These are phyloP conservation scores for Mycogone perniciosa DNA, from an alignment of 2,329 filamentous ascomycete genomes.

Conservation along the genomic window DNA sequence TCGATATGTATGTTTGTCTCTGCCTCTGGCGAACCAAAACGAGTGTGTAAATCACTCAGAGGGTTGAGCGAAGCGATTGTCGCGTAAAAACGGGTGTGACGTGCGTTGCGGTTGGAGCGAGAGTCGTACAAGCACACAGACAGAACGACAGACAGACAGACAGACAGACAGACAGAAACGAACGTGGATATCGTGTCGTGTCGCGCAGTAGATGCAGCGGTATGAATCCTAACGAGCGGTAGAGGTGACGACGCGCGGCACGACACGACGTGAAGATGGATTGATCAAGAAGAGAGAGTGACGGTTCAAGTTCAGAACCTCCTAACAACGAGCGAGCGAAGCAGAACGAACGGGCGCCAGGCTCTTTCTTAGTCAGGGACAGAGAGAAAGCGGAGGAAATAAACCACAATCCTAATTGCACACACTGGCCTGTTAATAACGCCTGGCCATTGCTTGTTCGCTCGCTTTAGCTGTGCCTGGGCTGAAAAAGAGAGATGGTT, in stretches of 20 bases:
- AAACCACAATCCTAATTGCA: too few species aligned
- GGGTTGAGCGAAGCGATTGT: slow-evolving; percentile 1
- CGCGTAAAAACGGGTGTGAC: background rate
- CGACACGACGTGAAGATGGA: background rate
- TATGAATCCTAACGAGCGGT: slow-evolving; percentile 2
- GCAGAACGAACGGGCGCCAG: too few species aligned
- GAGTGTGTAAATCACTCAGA: slow-evolving; percentile 4
- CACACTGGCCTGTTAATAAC: background rate
- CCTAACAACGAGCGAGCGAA: too few species aligned
- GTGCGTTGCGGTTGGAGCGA: slow-evolving; percentile 3
- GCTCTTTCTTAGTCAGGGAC: too few species aligned
- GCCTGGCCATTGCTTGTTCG: too few species aligned
- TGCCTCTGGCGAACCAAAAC: background rate
- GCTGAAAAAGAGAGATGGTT: slow-evolving; percentile 9
- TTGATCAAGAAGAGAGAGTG: background rate
- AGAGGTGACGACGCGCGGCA: slow-evolving; percentile 5
- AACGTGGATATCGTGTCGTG: slow-evolving; percentile 1
- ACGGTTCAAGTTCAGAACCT: background rate
- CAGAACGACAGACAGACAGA: too few species aligned
- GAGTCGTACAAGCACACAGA: background rate
- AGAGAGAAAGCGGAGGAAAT: too few species aligned
- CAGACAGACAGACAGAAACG: slow-evolving; percentile 2
- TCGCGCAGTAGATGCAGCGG: slow-evolving; percentile 1
- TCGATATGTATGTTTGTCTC: slow-evolving; percentile 14
- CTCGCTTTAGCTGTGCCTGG: background rate